These are phyloP conservation scores for Neoboletus subvelutipes DNA, from an alignment of 768 basidiomycete genomes.

Conservation along the genomic window DNA sequence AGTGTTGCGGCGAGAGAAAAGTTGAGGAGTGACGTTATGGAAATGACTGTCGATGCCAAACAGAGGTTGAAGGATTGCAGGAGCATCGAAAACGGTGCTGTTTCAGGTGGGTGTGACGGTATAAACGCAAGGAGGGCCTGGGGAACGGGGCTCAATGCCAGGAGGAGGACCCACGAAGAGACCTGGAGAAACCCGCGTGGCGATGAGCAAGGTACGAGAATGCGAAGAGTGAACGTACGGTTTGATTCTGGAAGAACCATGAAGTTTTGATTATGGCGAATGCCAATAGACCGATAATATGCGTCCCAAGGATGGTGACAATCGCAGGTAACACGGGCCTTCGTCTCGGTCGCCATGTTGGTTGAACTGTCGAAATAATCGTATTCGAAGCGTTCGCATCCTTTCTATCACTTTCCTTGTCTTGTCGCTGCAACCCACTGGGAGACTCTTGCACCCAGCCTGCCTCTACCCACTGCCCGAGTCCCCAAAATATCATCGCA, in stretches of 20 bases:
- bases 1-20: conserved; percentile 84
- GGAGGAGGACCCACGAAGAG: conserved; percentile 34
- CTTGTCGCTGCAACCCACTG: conserved; percentile 1
- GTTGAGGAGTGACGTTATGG: conserved; percentile 84
- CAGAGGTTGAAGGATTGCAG: conserved; percentile 79
- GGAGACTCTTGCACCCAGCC: conserved; percentile 45
- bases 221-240: conserved; percentile 36
- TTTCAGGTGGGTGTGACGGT: conserved; percentile 23
- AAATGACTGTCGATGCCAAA: conserved; percentile 82
- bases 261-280: conserved; percentile 49
- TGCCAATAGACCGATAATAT: conserved; percentile 50
- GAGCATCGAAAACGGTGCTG: conserved; percentile 44
- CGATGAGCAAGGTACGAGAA: neutral
- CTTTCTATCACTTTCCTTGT: conserved; percentile 14
- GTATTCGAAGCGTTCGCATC: neutral
- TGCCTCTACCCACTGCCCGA: conserved; percentile 68
- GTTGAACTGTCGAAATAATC: neutral
- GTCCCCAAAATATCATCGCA: conserved; percentile 82
- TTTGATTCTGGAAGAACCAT: conserved; percentile 41
- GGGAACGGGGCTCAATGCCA: conserved; percentile 33
- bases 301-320: conserved; percentile 54
- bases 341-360: conserved; percentile 30
- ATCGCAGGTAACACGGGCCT: conserved; percentile 57
- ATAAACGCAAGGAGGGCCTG: conserved; percentile 32
- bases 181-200: conserved; percentile 25